Percentiles rank a stretch among this genome's conserved stretches.
phyloP scores from a whole-genome alignment of 2,329 filamentous ascomycete species.

The Fusarium nanum region DNA sequence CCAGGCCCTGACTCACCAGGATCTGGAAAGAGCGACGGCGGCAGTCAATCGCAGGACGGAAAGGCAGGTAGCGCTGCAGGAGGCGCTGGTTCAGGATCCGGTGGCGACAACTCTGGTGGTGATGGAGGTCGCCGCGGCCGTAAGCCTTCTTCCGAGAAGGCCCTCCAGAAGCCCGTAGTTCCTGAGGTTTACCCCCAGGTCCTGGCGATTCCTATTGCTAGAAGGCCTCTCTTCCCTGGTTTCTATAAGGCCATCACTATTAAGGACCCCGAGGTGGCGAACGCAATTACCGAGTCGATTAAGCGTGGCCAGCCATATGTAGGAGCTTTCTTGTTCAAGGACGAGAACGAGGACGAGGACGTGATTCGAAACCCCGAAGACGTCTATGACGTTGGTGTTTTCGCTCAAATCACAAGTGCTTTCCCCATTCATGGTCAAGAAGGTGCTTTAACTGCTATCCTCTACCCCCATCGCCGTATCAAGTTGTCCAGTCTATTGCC shows the following conservation, averaged over 20 bases:
- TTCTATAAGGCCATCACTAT: conserved; percentile 99
- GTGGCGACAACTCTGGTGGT: conserved; percentile 66
- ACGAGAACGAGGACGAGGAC: conserved; percentile 93
- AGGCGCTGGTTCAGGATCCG: conserved; percentile 60
- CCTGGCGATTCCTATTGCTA: conserved; percentile 95
- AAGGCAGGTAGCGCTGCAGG: conserved; percentile 69
- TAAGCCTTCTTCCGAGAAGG: conserved; percentile 76
- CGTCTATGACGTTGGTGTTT: conserved; percentile 95
- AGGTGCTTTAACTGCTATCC: conserved; percentile 86
- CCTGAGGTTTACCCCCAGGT: conserved; percentile 98
- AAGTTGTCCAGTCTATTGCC: conserved; percentile 86
- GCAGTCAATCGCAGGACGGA: conserved; percentile 59
- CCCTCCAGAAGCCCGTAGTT: conserved; percentile 86
- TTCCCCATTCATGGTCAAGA: conserved; percentile 92
- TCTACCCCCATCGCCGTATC: conserved; percentile 96
- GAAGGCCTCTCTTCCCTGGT: conserved; percentile 92
- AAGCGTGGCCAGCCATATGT: conserved; percentile 98
- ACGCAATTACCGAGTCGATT: conserved; percentile 94
- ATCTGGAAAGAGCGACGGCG: conserved; percentile 59
- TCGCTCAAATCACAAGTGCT: conserved; percentile 96
- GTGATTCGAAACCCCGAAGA: conserved; percentile 90
- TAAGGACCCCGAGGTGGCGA: conserved; percentile 88
- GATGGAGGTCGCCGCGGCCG: conserved; percentile 78
- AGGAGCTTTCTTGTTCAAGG: conserved; percentile 95
- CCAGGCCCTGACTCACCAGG: conserved; percentile 56